Base-by-base conservation (phyloP, 2,329 filamentous ascomycete species). In the Curvularia verruculosa region DNA sequence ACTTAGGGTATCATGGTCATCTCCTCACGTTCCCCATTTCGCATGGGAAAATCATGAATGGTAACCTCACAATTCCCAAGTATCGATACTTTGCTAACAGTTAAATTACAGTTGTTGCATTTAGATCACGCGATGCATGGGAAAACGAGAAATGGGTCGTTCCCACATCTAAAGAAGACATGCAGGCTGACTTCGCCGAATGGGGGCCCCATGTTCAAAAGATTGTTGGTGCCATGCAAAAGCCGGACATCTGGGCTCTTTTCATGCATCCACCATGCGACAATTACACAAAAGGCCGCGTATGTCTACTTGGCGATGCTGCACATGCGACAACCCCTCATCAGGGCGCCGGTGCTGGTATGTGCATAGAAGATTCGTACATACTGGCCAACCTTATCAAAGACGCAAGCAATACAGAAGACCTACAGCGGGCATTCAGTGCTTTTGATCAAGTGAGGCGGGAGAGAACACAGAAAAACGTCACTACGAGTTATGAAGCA, bases 1-100 rank as follows among this genome's bases (percentile, higher is more conserved):
- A 84, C 70, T 79, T 85, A 51, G 87, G 86, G 0, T 83, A 82
- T 1, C 75, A 80, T 54, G 85, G 83, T 0, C 87, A 90, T 67
- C 64, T 85, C 3, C 78, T 89, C 26, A 87, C 83, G 0, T 89
- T 89, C 64, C 85, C 87, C 0, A 84, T 89, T 4, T 82, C 84
- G n/a, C 77, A 81, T 23, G 83, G 82, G 8, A 78, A 80, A 29
- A 80, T 82, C 4, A 81, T 89, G 74, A 89, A 89, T 67, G 79
- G 75, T 75, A 58, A 29, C 60, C 56, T 31, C n/a, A 18, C 19
- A 9, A 26, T 13, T 29, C 18, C 9, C 12, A 3, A 26, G 18
- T 10, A 18, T n/a, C 18, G 12, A 29, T 29, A 9, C 3, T 19
- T 9, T 23, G 41, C 56, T 66, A 31, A 71, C 28, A 23, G n/a